Base-by-base conservation (phyloP, 2,329 filamentous ascomycete genomes). In the Ophiocordyceps robertsii region DNA sequence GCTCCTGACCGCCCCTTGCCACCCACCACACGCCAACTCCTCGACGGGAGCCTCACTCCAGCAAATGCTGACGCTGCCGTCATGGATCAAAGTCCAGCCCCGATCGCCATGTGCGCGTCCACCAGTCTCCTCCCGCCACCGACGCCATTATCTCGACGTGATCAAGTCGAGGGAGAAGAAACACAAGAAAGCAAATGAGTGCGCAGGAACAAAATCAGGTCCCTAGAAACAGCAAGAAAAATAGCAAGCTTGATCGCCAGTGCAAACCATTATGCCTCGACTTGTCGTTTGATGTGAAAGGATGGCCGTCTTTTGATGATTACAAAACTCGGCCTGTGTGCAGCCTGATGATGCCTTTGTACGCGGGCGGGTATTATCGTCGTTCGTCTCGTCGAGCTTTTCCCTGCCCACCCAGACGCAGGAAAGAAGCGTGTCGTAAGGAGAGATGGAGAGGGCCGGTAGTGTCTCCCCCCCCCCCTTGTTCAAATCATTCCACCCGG, bases 401-500 rank as follows among this genome's bases (percentile, higher is more conserved):
- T 11, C 37, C 41, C 14, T 9, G 13, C 14, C n/a, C 33, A 17
- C 33, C 33, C 33, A 36, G 33, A 16, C 24, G 24, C 32, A 16
- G 29, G 19, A 7, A 38, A 35, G 30, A 19, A 29, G 29, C 17
- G 10, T 21, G 12, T 32, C 11, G 27, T 14, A 40, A 42, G 37
- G 38, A 33, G 41, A 35, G 27, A 31, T 17, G 33, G 12, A 38
- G 31, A 39, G 9, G 29, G 19, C 8, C 19, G 4, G 19, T 6
- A 37, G 27, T 10, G 2, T 13, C 11, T 4, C 36, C 8, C 4
- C 3, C 19, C 6, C 36, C 8, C 4, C 3, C 19, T 19, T 17
- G 13, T 14, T 61, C 52, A 70, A 45, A 70, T 69, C 66, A 70
- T 67, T 40, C 67, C 68, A 19, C 67, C 67, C 0, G 67, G 62